Conservation (phyloP, 2,329 filamentous ascomycete species). For the Fusarium sp. region DNA sequence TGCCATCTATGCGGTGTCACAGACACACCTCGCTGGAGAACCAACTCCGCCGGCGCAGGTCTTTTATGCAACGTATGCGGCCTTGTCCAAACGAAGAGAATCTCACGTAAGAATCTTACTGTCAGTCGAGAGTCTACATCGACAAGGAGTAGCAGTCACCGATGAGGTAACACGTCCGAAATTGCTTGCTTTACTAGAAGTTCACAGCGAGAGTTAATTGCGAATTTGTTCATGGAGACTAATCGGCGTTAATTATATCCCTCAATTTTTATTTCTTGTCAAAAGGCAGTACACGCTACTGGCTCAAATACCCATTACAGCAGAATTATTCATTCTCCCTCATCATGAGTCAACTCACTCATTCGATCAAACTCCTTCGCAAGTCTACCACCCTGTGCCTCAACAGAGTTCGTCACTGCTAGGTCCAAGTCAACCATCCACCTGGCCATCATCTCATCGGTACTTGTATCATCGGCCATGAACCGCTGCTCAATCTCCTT, state of each 20-base stretch:
- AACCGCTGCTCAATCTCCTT: background rate
- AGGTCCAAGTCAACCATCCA: conserved; percentile 4
- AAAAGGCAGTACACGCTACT: background rate
- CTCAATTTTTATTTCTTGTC: background rate
- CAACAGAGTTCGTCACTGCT: background rate
- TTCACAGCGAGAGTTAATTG: background rate
- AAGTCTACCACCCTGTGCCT: background rate
- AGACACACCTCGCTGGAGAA: conserved; percentile 7
- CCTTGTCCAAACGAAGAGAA: background rate
- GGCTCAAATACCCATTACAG: no score
- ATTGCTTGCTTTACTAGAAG: background rate
- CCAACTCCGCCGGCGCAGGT: background rate
- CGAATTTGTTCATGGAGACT: no score
- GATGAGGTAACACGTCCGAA: background rate
- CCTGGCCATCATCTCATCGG: background rate
- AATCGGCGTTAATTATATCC: background rate
- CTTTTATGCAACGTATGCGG: background rate
- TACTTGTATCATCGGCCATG: background rate
- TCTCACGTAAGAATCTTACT: background rate
- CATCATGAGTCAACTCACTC: background rate
- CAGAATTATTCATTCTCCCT: background rate
- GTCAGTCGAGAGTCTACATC: background rate
- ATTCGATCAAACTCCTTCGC: background rate
- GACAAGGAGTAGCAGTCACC: background rate
- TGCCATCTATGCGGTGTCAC: background rate